Evolutionary conservation across 352 stramenopile species (phyloP).

Genomic region (Pythium aquatile): DNA sequence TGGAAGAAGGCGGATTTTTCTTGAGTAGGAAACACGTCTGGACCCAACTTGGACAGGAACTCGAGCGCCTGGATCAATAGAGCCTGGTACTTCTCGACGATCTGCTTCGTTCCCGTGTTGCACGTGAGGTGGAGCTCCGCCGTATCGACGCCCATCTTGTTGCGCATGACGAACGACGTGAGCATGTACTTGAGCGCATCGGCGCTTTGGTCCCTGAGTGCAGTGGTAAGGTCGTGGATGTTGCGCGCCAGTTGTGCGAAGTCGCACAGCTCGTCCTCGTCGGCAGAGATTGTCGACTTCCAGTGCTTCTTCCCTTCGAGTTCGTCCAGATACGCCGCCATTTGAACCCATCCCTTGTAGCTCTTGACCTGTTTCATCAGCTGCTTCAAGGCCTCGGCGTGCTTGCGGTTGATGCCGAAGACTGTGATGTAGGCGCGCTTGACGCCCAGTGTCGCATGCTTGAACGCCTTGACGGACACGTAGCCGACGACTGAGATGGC

Average conservation of each 20-base stretch:
- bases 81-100: conserved; percentile 54
- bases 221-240: conserved; percentile 35
- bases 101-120: conserved; percentile 59
- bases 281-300: conserved; percentile 41
- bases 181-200: conserved; percentile 60
- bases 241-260: conserved; percentile 51
- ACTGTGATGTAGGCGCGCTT: conserved; percentile 18
- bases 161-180: conserved; percentile 58
- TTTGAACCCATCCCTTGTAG: conserved; percentile 59
- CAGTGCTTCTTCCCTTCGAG: conserved; percentile 64
- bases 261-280: conserved; percentile 62
- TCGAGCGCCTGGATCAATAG: conserved; percentile 47
- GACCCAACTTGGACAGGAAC: conserved; percentile 30
- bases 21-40: conserved; percentile 33
- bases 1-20: conserved; percentile 60
- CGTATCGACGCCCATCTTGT: conserved; percentile 59
- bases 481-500: conserved; percentile 52
- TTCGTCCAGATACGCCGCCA: conserved; percentile 58
- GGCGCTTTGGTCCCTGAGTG: conserved; percentile 34
- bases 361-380: conserved; percentile 61
- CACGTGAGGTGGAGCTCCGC: conserved; percentile 52
- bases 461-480: conserved; percentile 47
- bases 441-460: conserved; percentile 17
- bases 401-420: conserved; percentile 45
- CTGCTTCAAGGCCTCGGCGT: conserved; percentile 48